Conservation (phyloP, 306 rosid genomes). For the Mimosa pudica region DNA sequence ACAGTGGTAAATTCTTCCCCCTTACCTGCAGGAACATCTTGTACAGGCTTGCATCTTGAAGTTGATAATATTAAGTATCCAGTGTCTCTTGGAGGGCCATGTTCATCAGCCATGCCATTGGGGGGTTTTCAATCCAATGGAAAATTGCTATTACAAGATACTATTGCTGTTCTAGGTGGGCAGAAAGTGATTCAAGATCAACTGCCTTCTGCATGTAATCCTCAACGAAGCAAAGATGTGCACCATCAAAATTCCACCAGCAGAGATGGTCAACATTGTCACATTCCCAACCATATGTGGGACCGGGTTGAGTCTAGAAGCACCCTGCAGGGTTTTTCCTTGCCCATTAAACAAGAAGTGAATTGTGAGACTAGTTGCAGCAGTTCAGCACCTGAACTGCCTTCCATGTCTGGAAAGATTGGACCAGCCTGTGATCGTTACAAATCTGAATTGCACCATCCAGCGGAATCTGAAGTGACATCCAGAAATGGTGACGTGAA, state of each 20-base stretch:
- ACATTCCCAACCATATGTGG: slow-evolving; percentile 32
- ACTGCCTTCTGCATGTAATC: slow-evolving; percentile 51
- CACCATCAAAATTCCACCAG: slow-evolving; percentile 36
- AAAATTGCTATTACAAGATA: slow-evolving; percentile 43
- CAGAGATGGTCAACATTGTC: slow-evolving; percentile 49
- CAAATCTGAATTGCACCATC: slow-evolving; percentile 39
- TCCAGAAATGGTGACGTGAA: slow-evolving; percentile 87
- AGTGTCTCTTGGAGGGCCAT: slow-evolving; percentile 44
- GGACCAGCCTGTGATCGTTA: slow-evolving; percentile 41
- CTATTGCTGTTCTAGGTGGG: slow-evolving; percentile 43
- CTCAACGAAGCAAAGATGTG: slow-evolving; percentile 45
- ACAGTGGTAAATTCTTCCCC: slow-evolving; percentile 44
- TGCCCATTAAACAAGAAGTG: slow-evolving; percentile 51
- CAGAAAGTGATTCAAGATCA: slow-evolving; percentile 49
- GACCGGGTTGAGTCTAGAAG: slow-evolving; percentile 44
- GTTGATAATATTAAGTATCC: slow-evolving; percentile 39
- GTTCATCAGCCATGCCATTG: slow-evolving; percentile 31
- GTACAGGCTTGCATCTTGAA: slow-evolving; percentile 53
- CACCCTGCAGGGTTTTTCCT: slow-evolving; percentile 56
- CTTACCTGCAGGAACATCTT: slow-evolving; percentile 47
- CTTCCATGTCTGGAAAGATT: slow-evolving; percentile 49
- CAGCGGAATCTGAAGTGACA: slow-evolving; percentile 62
- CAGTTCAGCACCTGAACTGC: slow-evolving; percentile 48
- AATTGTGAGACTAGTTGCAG: slow-evolving; percentile 51
- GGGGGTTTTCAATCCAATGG: slow-evolving; percentile 43